Base-by-base conservation (phyloP, 2,329 filamentous ascomycete genomes). In the Hypoxylon sp. region DNA sequence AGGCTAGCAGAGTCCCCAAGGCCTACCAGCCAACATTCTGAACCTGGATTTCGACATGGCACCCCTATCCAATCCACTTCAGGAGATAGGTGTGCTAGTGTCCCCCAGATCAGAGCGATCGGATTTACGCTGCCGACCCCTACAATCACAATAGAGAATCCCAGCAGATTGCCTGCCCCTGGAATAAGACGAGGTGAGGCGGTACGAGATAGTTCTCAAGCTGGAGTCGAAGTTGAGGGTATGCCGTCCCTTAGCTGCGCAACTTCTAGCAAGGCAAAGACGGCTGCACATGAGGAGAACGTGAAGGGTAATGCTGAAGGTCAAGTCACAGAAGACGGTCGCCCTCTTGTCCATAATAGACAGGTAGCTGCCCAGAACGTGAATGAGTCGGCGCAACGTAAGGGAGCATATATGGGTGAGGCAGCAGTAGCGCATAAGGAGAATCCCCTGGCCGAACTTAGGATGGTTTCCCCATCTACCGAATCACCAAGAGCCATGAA, bases 31-130 rank as follows among this genome's bases (percentile, higher is more conserved):
- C 38, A 21, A 36, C 25, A 5, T 2, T 19, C 19, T 7, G 43
- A 25, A 7, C 3, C 45, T 17, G 14, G 23, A 38, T 2, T 14
- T 28, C 45, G 11, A 6, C 3, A 11, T 21, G 19, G 19, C 28
- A 13, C 30, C 6, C 4, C 43, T 9, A n/a, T 34, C 9, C 57
- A 23, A 17, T 10, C 7, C 21, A 7, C 34, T 7, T 51, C 38
- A 11, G 41, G 17, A 23, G 14, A 55, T 41, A 38, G 45, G 34
- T 50, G 49, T 57, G 28, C 45, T 10, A 52, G 45, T n/a, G 19
- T 48, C 6, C 28, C 50, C 30, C 51, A 25, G 46, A n/a, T 11
- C 23, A 19, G 10, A 21, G 1, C 2, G 1, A 5, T 9, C 38
- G 11, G 36, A 23, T 2, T 21, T 25, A 38, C 1, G 1, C 50